Evolutionary conservation across 306 rosid genomes (phyloP), one percentile per base, ranked within the genome.

Genomic region (Geum urbanum): DNA sequence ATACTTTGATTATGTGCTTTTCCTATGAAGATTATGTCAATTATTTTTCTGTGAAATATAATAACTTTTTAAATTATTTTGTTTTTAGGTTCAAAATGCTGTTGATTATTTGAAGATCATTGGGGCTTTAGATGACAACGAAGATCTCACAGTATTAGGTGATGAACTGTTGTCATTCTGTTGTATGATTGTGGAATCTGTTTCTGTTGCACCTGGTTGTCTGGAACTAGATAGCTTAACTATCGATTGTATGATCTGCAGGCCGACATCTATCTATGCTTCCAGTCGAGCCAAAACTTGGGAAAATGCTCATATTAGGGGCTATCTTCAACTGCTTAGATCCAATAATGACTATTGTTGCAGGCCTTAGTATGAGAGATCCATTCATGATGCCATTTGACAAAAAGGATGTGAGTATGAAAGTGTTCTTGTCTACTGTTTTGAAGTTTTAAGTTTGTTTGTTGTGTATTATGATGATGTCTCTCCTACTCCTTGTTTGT

Each of bases 251-350:
- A 41, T 78, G 60, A 68, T 79, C 71, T 75, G 57, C 90, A 95
- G 99, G 99, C 55, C 84, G 80, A 78, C 77, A 84, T 74, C 75
- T 94, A 66, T 81, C 95, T 19, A 76, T 80, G 90, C 95, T 94
- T 83, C 97, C 99, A 0, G 88, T 94, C 85, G 99, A 94, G 72
- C 99, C 99, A 80, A 94, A 94, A 79, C 96, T 91, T 60, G 99
- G 97, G 60, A 91, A 94, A 80, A 91, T 91, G 95, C 97, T 91
- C 68, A 87, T 94, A 66, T 86, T 91, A 79, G 99, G 97, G 71
- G 82, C 96, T 66, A 89, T 91, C 72, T 89, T 94, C 77, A 88
- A 87, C 73, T 94, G 97, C 74, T 80, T 94, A 63, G 96, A 91
- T 80, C 99, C 99, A 43, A 79, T 94, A 65, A 81, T 91, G 86